phyloP scores from a whole-genome alignment of 495 filamentous ascomycete genomes.

The Tuber calosporum region DNA sequence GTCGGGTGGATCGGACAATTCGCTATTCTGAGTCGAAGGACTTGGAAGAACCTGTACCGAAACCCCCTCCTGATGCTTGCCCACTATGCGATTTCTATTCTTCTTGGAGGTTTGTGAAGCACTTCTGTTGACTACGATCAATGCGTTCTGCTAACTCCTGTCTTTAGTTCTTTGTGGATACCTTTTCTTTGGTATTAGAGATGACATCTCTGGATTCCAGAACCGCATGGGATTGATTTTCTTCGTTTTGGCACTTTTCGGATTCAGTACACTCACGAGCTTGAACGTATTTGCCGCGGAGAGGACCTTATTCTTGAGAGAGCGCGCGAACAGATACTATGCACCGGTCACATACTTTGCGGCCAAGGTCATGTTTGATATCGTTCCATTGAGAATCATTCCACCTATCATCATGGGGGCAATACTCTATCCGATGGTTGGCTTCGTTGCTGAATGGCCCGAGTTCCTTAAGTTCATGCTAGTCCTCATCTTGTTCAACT shows the following conservation, averaged over 20 bases:
- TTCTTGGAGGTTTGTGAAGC: conserved; percentile 54
- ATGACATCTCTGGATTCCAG: conserved; percentile 95
- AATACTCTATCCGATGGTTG: conserved; percentile 97
- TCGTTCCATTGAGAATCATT: conserved; percentile 85
- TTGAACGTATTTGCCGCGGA: conserved; percentile 92
- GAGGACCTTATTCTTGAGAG: conserved; percentile 83
- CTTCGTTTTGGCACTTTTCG: conserved; percentile 91
- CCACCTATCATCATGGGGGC: conserved; percentile 94
- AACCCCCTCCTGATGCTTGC: conserved; percentile 99
- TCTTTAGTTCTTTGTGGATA: conserved; percentile 71
- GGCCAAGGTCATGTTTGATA: conserved; percentile 90
- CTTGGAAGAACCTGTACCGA: conserved; percentile 95
- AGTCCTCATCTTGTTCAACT: conserved; percentile 88
- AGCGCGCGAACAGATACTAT: conserved; percentile 96
- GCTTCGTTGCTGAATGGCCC: conserved; percentile 71
- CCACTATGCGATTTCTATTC: conserved; percentile 96
- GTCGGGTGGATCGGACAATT: conserved; percentile 75
- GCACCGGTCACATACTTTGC: conserved; percentile 94
- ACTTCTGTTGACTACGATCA: background rate
- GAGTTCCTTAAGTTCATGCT: conserved; percentile 89
- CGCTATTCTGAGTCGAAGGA: conserved; percentile 76
- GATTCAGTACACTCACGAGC: conserved; percentile 90
- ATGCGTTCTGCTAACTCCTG: conserved; percentile 2
- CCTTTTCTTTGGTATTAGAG: conserved; percentile 91
- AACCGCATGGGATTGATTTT: conserved; percentile 98